Conservation (phyloP, 495 filamentous ascomycete species). For the Saxophila tyrrhenica region DNA sequence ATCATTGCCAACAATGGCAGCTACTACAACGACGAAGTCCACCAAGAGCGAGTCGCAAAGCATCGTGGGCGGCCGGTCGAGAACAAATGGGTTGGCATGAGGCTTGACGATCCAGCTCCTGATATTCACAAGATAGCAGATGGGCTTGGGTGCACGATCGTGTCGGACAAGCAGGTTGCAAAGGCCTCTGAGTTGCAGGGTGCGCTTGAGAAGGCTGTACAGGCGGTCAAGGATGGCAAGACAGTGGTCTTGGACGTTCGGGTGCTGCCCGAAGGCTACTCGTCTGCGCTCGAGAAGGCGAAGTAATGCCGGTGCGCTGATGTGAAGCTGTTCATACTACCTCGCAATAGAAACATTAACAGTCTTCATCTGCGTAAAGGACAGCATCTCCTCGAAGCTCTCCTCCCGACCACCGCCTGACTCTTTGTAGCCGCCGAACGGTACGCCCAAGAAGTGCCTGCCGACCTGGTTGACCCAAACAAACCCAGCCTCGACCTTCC, state of each 20-base stretch:
- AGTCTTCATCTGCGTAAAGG: background rate
- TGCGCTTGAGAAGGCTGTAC: background rate
- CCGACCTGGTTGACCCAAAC: slow-evolving; percentile 70
- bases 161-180: background rate
- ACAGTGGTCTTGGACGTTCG: background rate
- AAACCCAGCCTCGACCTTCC: slow-evolving; percentile 79
- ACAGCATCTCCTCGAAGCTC: slow-evolving; percentile 14
- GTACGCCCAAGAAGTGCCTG: slow-evolving; percentile 39
- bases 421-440: slow-evolving; percentile 90
- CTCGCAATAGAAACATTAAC: background rate
- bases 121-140: slow-evolving; percentile 8
- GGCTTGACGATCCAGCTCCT: slow-evolving; percentile 20
- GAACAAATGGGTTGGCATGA: slow-evolving; percentile 22
- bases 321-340: background rate
- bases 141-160: slow-evolving; percentile 1
- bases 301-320: too few relatives aligned
- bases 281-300: background rate
- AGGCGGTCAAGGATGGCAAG: slow-evolving; percentile 1
- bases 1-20: slow-evolving; percentile 20
- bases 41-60: slow-evolving; percentile 19
- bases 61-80: slow-evolving; percentile 12
- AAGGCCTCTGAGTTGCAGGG: background rate
- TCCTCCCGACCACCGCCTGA: slow-evolving; percentile 75
- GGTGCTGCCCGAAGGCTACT: slow-evolving; percentile 3
- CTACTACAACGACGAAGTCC: slow-evolving; percentile 22